Evolutionary conservation across 164 flowering plant species (phyloP), one percentile per base, ranked within the genome.

Genomic region (Paratinospora sagittata): DNA sequence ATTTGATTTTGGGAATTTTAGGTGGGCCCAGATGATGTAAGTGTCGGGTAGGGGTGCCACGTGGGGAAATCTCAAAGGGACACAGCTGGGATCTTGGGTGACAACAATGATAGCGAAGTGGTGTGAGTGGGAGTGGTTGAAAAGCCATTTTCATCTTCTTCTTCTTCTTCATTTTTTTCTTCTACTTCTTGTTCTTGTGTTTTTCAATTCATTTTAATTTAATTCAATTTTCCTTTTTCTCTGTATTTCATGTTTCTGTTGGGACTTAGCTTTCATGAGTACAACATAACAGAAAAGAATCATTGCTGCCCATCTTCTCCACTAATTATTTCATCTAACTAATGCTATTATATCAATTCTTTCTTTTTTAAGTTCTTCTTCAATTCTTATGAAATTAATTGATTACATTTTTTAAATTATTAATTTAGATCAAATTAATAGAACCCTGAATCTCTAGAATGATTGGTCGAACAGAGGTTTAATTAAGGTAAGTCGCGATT

Each of bases 301-400:
- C 63, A 58, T 58, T 58, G 63, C 27, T 17, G 17, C 63, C 26
- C 27, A 58, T 58, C 63, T 5, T 24, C 27, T 24, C 27, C 8
- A 60, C 27, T 26, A 23, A n/a, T n/a, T n/a, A 60, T 60, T 60
- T 60, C 63, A 60, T 60, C 30, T 60, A 60, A 60, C 30, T 26
- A 60, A 52, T 52, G 58, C 58, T 52, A 52, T 16, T 16, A 52
- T 6, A 57, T 23, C 14, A 49, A 60, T 60, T 60, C n/a, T 14
- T 17, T 12, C 3, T 49, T n/a, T n/a, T n/a, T n/a, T n/a, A n/a
- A n/a, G 17, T 14, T 49, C 6, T 49, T 49, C 19, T 49, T n/a
- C n/a, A 13, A 49, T 8, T 52, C 58, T 16, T 16, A 52, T 52
- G 14, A 16, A 21, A 19, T 16, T 19, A 52, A n/a, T n/a, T n/a